phyloP scores from a whole-genome alignment of 148 eudicot genomes.

The Rhododendron molle region DNA sequence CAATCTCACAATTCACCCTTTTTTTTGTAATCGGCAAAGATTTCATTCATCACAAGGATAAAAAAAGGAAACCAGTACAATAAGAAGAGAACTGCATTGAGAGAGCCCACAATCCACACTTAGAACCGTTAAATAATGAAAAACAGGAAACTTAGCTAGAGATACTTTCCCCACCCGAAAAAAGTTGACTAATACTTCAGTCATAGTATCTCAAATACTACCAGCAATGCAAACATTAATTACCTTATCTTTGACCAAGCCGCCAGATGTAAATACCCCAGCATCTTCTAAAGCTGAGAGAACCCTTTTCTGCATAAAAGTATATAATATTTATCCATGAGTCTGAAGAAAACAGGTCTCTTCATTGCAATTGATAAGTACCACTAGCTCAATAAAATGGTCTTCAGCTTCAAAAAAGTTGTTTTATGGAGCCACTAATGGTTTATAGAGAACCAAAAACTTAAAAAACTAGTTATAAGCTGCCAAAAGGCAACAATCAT shows the following conservation, averaged over 20 bases:
- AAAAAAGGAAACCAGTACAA: background rate
- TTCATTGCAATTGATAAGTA: background rate
- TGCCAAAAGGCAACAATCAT: background rate
- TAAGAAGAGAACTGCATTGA: too few species aligned
- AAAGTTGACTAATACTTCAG: background rate
- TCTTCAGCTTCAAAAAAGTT: background rate
- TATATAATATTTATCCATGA: background rate
- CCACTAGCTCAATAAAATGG: background rate
- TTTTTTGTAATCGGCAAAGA: too few species aligned
- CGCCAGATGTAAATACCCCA: conserved; percentile 83
- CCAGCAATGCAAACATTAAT: background rate
- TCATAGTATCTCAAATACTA: background rate
- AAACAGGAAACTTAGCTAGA: background rate
- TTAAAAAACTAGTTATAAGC: background rate
- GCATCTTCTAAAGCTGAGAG: conserved; percentile 82
- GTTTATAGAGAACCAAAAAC: background rate
- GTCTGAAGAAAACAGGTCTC: background rate
- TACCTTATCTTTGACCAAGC: conserved; percentile 95
- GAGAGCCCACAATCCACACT: too few species aligned
- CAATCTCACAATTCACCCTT: background rate
- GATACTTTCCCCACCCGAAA: background rate
- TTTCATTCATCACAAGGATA: too few species aligned
- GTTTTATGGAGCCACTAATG: background rate
- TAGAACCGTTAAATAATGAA: too few species aligned
- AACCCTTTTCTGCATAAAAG: conserved; percentile 69